These are phyloP conservation scores for Quercus berberidifolia DNA, from an alignment of 306 rosid species.

Conservation along the genomic window DNA sequence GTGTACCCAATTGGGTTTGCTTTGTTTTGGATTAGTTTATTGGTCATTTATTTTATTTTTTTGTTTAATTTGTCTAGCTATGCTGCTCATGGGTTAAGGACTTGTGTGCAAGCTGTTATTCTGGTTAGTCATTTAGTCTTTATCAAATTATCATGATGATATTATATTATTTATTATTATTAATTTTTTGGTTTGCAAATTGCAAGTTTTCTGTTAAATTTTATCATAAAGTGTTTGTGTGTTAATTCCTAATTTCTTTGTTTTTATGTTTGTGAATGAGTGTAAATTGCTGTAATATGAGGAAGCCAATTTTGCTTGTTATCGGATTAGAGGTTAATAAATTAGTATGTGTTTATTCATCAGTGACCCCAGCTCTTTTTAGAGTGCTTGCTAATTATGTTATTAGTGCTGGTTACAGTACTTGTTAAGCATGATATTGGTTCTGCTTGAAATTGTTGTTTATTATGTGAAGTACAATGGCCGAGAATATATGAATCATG, in stretches of 20 bases:
- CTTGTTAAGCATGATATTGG: background rate
- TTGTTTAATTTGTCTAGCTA: conserved; percentile 38
- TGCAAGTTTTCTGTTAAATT: background rate
- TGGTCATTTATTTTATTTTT: background rate
- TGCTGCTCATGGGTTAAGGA: conserved; percentile 69
- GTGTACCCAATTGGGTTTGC: background rate
- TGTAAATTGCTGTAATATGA: background rate
- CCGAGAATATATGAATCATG: background rate
- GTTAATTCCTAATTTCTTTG: background rate
- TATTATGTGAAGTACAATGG: background rate
- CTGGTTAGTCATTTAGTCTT: conserved; percentile 48
- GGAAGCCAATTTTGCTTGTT: background rate
- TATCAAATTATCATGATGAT: background rate
- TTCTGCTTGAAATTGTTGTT: background rate
- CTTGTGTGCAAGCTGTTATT: conserved; percentile 69
- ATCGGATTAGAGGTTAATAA: background rate
- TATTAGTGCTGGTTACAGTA: background rate
- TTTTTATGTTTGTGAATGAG: background rate
- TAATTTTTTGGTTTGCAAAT: background rate
- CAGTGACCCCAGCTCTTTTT: background rate
- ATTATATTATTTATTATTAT: too few species aligned
- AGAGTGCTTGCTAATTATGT: background rate
- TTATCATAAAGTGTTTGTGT: background rate
- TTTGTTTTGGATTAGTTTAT: background rate
- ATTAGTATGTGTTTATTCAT: background rate